Base-by-base conservation (phyloP, 495 filamentous ascomycete genomes). In the Chaetomium fimeti region DNA sequence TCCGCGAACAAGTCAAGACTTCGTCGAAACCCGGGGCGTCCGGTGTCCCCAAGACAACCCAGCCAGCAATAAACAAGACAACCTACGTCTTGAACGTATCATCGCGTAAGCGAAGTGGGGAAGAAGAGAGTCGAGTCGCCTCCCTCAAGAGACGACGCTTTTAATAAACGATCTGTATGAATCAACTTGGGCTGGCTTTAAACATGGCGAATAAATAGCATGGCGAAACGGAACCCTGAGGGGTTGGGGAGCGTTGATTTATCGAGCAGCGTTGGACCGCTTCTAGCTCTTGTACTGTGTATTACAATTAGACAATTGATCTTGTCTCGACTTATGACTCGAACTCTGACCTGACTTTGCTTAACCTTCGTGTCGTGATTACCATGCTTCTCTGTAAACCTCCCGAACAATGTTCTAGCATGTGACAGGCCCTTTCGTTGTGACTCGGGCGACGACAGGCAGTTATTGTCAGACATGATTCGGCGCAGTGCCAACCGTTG, bases 11-110 rank as follows among this genome's bases (percentile, higher is more conserved):
- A 53, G 54, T 68, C 60, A 55, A 40, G 59, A 32, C 61, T 40
- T 62, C 60, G 28, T 68, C 68, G 67, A 68, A 66, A 66, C 69
- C 57, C 59, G 68, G 68, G 51, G 69, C 60, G 53, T 52, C 54
- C 29, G 55, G 69, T 70, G 71, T 70, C 61, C 60, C 65, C n/a
- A 54, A 66, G 64, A 59, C 49, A 42, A 64, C 22, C 52, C 12
- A 69, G 69, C 65, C 67, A 69, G 52, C 48, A 54, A 22, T n/a
- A 7, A 65, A 45, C 27, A 66, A 52, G 47, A 43, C 52, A 24
- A 40, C n/a, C 16, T 64, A 57, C 64, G 64, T 68, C 47, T 69
- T 74, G 56, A 64, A 57, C 59, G 68, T 71, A 67, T 47, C 68
- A 62, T 36, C 32, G 32, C 42, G 56, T 9, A 61, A 63, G 55